Conservation (phyloP, 1,139 yeast genomes). For the Arxiozyma heterogenica region DNA sequence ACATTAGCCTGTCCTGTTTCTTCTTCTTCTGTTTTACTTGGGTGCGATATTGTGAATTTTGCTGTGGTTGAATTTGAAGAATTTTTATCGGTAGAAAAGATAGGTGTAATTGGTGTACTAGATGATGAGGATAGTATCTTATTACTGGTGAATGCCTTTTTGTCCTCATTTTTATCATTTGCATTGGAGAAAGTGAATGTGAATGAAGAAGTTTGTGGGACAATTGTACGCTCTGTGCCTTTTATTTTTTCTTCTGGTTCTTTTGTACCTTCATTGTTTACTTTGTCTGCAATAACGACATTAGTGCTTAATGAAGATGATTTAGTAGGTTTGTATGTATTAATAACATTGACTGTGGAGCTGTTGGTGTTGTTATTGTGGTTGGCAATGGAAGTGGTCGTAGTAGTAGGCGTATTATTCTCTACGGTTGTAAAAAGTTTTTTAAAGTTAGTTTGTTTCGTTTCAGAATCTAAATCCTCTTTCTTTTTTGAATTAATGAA, state of each 20-base stretch:
- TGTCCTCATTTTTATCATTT: not conserved
- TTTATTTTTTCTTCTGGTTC: not conserved
- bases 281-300: constrained; percentile 17
- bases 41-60: not conserved
- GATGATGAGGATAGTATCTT: not conserved
- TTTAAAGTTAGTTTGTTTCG: not conserved
- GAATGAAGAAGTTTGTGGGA: constrained; percentile 2
- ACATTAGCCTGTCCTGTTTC: not conserved
- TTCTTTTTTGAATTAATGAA: not conserved
- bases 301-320: constrained; percentile 32
- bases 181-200: not conserved
- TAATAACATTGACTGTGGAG: not conserved
- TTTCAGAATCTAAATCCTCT: constrained; percentile 12
- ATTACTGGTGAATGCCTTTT: not conserved
- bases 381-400: not conserved
- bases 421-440: not conserved
- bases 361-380: not conserved
- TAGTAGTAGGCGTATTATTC: not conserved
- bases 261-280: not conserved
- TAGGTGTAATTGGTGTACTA: not conserved
- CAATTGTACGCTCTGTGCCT: not conserved
- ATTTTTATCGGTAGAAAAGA: not conserved
- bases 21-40: not conserved
- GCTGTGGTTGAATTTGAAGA: not conserved
- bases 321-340: constrained; percentile 29